Evolutionary conservation across 2,329 filamentous ascomycete genomes (phyloP).

Genomic region (Aspergillus aculeatus): DNA sequence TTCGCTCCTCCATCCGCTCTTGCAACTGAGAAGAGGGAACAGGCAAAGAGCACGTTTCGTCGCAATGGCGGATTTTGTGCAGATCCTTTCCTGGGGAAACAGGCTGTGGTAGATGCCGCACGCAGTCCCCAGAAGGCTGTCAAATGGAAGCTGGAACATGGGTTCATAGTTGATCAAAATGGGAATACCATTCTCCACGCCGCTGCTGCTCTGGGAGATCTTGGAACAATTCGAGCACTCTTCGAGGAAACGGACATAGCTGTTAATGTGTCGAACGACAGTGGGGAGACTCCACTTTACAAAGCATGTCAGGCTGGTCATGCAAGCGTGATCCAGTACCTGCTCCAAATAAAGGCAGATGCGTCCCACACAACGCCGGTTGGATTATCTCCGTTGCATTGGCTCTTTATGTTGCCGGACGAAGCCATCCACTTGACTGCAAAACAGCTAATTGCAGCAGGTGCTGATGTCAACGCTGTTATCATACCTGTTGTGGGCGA

Average conservation of each 20-base stretch:
- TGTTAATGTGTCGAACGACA: conserved; percentile 25
- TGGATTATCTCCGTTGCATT: conserved; percentile 24
- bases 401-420: conserved; percentile 26
- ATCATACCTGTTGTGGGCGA: conserved; percentile 20
- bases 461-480: conserved; percentile 23
- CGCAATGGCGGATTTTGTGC: conserved; percentile 23
- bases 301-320: conserved; percentile 31
- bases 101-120: conserved; percentile 12
- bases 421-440: conserved; percentile 16
- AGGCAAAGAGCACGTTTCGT: conserved; percentile 22
- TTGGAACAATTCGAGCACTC: conserved; percentile 16
- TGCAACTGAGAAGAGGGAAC: conserved; percentile 11
- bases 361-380: conserved; percentile 20
- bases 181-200: conserved; percentile 28
- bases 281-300: conserved; percentile 28
- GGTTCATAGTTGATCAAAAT: conserved; percentile 23
- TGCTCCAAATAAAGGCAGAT: conserved; percentile 25
- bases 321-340: conserved; percentile 20
- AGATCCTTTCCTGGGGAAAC: conserved; percentile 25
- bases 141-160: conserved; percentile 12
- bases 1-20: conserved; percentile 13
- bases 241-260: conserved; percentile 17
- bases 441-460: conserved; percentile 19
- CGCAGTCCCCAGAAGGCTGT: conserved; percentile 1
- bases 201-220: conserved; percentile 22